These are phyloP conservation scores for Sesbania bispinosa DNA, from an alignment of 306 rosid genomes.

Conservation along the genomic window DNA sequence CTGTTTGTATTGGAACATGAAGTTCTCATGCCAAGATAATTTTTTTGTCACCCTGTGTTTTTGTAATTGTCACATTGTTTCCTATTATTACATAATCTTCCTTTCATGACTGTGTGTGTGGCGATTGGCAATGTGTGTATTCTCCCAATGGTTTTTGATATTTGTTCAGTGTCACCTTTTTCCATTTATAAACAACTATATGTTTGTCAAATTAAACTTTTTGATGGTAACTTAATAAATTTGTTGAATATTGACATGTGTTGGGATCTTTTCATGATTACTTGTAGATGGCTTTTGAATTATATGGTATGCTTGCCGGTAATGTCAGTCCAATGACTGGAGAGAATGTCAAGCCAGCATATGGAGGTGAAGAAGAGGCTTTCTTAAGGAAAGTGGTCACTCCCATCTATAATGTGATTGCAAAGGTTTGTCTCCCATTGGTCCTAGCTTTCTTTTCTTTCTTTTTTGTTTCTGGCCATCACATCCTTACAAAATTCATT, in stretches of 20 bases:
- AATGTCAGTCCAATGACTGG: constrained; percentile 99
- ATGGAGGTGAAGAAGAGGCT: constrained; percentile 96
- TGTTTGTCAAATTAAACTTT: constrained; percentile 2
- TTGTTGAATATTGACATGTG: constrained; percentile 7
- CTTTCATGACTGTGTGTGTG: not conserved
- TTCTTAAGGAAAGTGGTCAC: constrained; percentile 84
- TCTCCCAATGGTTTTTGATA: not conserved
- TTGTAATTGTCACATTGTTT: not conserved
- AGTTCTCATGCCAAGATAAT: not conserved
- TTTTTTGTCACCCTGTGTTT: not conserved
- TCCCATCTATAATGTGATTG: constrained; percentile 88
- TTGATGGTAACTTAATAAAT: not conserved
- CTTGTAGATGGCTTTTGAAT: constrained; percentile 92
- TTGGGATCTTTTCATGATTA: constrained; percentile 25
- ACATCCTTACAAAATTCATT: not conserved
- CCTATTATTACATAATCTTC: not conserved
- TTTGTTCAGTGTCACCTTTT: not conserved
- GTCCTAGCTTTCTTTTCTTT: not conserved
- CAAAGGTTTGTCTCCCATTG: constrained; percentile 49
- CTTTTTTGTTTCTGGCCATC: not conserved
- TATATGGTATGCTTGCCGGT: constrained; percentile 99
- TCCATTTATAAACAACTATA: not conserved
- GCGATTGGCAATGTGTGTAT: not conserved
- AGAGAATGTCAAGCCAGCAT: constrained; percentile 96
- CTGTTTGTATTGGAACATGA: not conserved